Base-by-base conservation (phyloP, 305 asterid genomes). In the Fraxinus angustifolia region DNA sequence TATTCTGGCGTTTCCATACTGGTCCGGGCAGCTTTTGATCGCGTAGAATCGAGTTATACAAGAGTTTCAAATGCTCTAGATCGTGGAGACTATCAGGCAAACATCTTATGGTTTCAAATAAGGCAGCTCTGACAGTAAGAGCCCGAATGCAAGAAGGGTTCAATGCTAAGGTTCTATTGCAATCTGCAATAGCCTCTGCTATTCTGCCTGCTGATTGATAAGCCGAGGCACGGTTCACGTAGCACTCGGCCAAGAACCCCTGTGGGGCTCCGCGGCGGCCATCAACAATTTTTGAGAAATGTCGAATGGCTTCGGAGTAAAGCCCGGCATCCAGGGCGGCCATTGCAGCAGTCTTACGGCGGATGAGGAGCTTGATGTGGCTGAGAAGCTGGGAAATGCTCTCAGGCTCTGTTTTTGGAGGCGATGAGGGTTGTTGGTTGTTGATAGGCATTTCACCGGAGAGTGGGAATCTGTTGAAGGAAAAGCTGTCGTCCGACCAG, bases 241-340 rank as follows among this genome's bases (percentile, higher is more conserved):
- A 53, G 23, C 65, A 53, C 65, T 53, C 65, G 65, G 65, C 65
- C 2, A 95, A 85, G 79, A 95, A 95, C 1, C 94, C 93, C 81
- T 91, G 97, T 0, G 98, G 97, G 26, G 96, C 97, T 0, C 95
- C 97, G 0, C 97, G 94, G 14, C 99, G 97, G 83, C 97, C 91
- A 35, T 93, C 99, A 7, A 95, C 88, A 88, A 95, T 91, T 50
- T 95, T 95, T 33, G 99, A 90, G 87, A 95, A 95, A 68, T 95
- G 99, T 1, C 98, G 56, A 78, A 93, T 85, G 82, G 99, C 92
- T 83, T 95, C 99, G 0, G 65, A 53, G 26, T 6, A 53, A 53
- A 53, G 65, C 65, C 65, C 65, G 23, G 23, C 65, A 53, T 53
- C 96, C 0, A 91, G 93, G 82, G 99, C 97, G 7, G 99, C 97